Conservation (phyloP, 352 stramenopile genomes). For the Phytophthora niederhauseri region DNA sequence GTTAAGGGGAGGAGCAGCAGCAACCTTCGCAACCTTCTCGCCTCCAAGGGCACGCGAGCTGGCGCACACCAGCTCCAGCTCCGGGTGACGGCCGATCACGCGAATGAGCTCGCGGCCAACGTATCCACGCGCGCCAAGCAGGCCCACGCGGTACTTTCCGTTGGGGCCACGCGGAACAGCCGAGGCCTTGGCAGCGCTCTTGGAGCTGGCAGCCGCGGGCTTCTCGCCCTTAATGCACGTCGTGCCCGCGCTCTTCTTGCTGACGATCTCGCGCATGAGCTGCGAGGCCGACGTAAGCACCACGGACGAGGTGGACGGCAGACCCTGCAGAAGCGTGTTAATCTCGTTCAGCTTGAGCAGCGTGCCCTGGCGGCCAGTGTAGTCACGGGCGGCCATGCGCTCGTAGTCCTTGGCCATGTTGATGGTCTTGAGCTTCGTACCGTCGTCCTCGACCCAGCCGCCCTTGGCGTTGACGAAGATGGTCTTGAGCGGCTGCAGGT, state of each 20-base stretch:
- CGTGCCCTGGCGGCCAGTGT: constrained; percentile 89
- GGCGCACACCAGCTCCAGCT: constrained; percentile 85
- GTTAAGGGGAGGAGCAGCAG: constrained; percentile 77
- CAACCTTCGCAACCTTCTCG: constrained; percentile 80
- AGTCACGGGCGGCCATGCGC: constrained; percentile 78
- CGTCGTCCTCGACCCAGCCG: constrained; percentile 88
- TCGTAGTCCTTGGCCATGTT: constrained; percentile 85
- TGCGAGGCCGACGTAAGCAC: constrained; percentile 83
- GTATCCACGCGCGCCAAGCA: constrained; percentile 88
- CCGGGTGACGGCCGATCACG: constrained; percentile 74
- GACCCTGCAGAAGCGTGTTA: constrained; percentile 76
- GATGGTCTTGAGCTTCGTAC: constrained; percentile 84
- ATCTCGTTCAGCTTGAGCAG: constrained; percentile 94
- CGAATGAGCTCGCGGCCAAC: constrained; percentile 88
- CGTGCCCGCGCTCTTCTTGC: constrained; percentile 85
- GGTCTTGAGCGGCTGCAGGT: constrained; percentile 85
- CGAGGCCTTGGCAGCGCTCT: constrained; percentile 17
- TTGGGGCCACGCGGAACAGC: constrained; percentile 32
- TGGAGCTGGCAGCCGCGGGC: constrained; percentile 20
- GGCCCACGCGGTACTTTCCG: constrained; percentile 77
- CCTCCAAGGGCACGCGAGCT: constrained; percentile 82
- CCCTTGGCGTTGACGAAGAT: constrained; percentile 92
- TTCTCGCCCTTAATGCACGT: constrained; percentile 74
- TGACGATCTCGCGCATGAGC: constrained; percentile 87
- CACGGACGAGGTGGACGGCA: constrained; percentile 83